A percentile compares a stretch with the other conserved stretches of the same genome.
Evolutionary conservation across 2,329 filamentous ascomycete genomes (phyloP).

Genomic region (Colletotrichum lupini): DNA sequence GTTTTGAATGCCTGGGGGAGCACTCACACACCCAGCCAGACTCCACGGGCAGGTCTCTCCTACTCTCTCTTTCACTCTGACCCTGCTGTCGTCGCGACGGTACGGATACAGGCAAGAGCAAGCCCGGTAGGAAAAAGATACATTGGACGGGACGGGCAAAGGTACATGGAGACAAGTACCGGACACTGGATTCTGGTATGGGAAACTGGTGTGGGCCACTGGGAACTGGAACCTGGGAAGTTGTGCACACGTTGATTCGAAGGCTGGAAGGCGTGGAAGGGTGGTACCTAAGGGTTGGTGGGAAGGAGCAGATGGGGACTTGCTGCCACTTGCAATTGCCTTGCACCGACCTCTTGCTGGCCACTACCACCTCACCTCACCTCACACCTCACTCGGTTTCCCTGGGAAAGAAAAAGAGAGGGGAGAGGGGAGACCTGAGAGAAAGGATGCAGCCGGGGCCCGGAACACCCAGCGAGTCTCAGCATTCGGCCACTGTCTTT

Average conservation of each 20-base stretch:
- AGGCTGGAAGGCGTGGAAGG: no score
- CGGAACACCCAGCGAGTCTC: slow-evolving; percentile 33
- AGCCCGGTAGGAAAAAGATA: neutral
- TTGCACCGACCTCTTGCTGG: slow-evolving; percentile 4
- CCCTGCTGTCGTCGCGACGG: neutral
- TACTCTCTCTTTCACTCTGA: neutral
- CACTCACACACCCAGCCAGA: neutral
- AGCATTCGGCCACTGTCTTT: slow-evolving; percentile 29
- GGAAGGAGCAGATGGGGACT: neutral
- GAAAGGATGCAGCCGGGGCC: slow-evolving; percentile 24
- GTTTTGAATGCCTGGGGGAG: slow-evolving; percentile 46
- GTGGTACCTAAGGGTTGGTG: neutral
- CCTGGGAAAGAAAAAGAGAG: neutral
- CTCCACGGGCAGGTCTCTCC: neutral
- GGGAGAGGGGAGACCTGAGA: neutral
- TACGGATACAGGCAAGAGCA: neutral
- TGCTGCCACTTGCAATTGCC: neutral
- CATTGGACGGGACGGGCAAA: neutral
- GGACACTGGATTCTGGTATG: neutral
- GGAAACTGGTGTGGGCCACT: neutral
- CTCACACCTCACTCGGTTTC: neutral
- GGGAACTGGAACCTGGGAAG: neutral
- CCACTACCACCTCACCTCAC: neutral
- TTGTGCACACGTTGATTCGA: no score
- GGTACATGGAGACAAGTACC: slow-evolving; percentile 4